phyloP scores from a whole-genome alignment of 768 basidiomycete species.

The Lanmaoa pseudosensibilis region DNA sequence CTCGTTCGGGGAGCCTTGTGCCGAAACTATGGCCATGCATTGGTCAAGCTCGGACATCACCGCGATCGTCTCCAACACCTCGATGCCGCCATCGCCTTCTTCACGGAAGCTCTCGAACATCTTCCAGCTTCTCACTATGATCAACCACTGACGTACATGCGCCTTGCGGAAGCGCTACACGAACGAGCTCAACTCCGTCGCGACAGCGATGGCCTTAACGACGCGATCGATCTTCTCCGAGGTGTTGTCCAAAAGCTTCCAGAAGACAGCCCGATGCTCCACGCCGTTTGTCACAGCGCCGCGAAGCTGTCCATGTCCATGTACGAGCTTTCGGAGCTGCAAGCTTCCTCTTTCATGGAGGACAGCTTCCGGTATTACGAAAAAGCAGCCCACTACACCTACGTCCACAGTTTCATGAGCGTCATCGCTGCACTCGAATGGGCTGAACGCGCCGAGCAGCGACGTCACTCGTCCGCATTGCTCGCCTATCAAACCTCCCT shows the following conservation, averaged over 20 bases:
- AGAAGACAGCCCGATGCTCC: constrained; percentile 1
- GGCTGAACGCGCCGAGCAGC: constrained; percentile 8
- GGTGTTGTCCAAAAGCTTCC: constrained; percentile 1
- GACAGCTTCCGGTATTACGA: constrained; percentile 11
- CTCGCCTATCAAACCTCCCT: constrained; percentile 24
- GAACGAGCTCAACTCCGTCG: background rate
- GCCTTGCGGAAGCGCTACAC: constrained; percentile 1
- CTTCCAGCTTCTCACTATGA: constrained; percentile 17
- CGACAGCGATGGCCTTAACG: background rate
- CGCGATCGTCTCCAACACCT: constrained; percentile 5
- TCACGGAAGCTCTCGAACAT: constrained; percentile 1
- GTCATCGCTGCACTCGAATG: constrained; percentile 17
- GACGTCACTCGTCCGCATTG: constrained; percentile 18
- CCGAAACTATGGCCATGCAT: constrained; percentile 10
- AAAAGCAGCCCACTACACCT: constrained; percentile 11
- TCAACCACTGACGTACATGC: background rate
- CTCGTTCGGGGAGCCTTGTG: background rate
- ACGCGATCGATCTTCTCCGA: background rate
- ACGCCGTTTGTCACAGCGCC: background rate
- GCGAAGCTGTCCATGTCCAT: background rate
- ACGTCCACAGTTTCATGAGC: constrained; percentile 1
- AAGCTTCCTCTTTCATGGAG: constrained; percentile 6
- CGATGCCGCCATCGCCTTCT: constrained; percentile 10
- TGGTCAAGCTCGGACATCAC: constrained; percentile 5
- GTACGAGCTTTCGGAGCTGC: background rate